These are phyloP conservation scores for Colletotrichum camelliae DNA, from an alignment of 2,329 filamentous ascomycete species.

Conservation along the genomic window DNA sequence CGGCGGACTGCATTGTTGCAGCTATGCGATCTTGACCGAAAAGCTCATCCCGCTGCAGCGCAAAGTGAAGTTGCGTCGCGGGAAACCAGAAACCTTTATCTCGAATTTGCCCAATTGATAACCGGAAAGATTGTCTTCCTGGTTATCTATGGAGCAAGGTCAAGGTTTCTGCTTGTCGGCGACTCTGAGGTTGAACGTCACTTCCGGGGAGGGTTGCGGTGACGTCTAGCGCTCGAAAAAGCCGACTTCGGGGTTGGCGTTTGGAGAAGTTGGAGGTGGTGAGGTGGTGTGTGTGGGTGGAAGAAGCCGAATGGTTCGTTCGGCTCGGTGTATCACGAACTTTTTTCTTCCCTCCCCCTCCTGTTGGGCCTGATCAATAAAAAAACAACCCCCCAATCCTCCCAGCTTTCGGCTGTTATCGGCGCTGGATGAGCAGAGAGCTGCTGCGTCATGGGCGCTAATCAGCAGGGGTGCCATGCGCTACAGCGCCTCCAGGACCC, in stretches of 20 bases:
- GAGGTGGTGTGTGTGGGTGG: neutral
- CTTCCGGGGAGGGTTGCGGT: neutral
- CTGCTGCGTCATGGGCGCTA: conserved; percentile 13
- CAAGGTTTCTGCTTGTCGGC: neutral
- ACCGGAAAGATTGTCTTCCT: neutral
- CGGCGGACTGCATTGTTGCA: conserved; percentile 30
- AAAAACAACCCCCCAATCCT: neutral
- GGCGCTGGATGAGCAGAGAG: neutral
- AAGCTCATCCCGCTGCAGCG: conserved; percentile 14
- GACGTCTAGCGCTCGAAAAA: conserved; percentile 3
- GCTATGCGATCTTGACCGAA: neutral
- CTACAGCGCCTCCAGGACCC: neutral
- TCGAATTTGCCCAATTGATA: neutral
- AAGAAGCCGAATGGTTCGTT: conserved; percentile 10
- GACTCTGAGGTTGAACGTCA: neutral
- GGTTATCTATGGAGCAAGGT: neutral
- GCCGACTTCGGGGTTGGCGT: conserved; percentile 7
- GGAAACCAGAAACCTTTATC: neutral
- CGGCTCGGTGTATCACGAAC: conserved; percentile 18
- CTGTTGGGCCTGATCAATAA: neutral
- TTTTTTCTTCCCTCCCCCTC: neutral
- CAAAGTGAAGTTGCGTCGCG: neutral
- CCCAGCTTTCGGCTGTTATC: neutral
- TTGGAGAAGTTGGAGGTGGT: neutral
- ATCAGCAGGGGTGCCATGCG: conserved; percentile 6